Evolutionary conservation across 345 rosid species (phyloP), one percentile per base, ranked within the genome.

Genomic region (Aquilaria sinensis): DNA sequence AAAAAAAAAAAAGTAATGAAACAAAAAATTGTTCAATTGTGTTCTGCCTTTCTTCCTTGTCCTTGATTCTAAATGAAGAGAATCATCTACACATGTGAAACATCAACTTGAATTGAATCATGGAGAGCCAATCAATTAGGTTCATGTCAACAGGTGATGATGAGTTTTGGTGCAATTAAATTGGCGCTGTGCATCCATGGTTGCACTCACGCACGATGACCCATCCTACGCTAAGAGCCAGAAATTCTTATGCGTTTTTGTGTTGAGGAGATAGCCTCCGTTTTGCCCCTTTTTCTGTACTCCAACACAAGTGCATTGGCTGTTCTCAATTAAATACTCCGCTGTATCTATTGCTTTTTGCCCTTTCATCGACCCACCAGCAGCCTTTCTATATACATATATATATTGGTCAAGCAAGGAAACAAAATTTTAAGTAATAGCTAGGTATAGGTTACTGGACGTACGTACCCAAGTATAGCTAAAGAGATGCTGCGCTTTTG

Each of bases 201-300:
- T 37, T 37, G 7, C 23, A 23, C 23, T 1, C 1, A 23, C 23
- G 23, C 23, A 23, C 23, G 23, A 23, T 23, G 23, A 23, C 14
- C 12, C 2, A 64, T 56, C 51, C 72, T 69, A 90, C n/a, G 98
- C 96, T 60, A 93, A 78, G 15, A 90, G 94, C 96, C 98, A 90
- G 75, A 88, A 90, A 66, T 93, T 93, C 70, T 80, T 86, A 47
- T 78, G 89, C 30, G 90, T 84, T 80, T 88, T 93, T 15, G 94
- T 80, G 69, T 90, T 93, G 69, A 88, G 92, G 61, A 90, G 87
- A 70, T 90, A 90, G 30, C 98, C 96, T 64, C 81, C 90, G 59
- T 83, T 93, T 66, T 86, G 92, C 16, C 96, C 94, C 72, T 81
- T 88, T 65, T 81, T 88, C 61, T 81, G 92, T 12, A 90, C 98